A percentile compares a stretch with the other conserved stretches of the same genome.
These are phyloP conservation scores for Vigna mungo DNA, from an alignment of 306 rosid species.

Conservation along the genomic window DNA sequence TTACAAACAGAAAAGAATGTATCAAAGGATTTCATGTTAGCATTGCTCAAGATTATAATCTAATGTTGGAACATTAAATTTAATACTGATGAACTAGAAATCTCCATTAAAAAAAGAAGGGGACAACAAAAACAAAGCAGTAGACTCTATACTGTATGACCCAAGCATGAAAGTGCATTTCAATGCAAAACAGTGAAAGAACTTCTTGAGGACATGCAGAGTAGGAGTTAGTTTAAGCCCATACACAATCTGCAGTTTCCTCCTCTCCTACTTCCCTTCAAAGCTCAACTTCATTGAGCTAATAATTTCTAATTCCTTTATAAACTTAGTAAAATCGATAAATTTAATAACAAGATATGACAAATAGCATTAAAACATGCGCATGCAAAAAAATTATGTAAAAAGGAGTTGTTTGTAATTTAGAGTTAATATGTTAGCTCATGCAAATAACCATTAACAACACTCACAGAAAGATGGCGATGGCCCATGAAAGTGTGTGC, in stretches of 20 bases:
- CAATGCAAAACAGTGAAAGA: not conserved
- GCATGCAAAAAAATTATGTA: not conserved
- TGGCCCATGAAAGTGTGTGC: slow-evolving; percentile 47
- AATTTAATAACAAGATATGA: not conserved
- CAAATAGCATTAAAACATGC: slow-evolving; percentile 8
- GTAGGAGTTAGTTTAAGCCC: not conserved
- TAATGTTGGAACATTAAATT: not conserved
- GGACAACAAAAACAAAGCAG: not conserved
- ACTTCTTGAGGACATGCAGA: not conserved
- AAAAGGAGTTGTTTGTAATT: slow-evolving; percentile 12
- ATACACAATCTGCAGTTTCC: slow-evolving; percentile 10
- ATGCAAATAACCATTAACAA: slow-evolving; percentile 21
- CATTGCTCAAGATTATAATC: not conserved
- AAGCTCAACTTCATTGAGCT: slow-evolving; percentile 15
- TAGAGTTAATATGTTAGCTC: slow-evolving; percentile 18
- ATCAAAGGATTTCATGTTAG: not conserved
- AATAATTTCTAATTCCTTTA: slow-evolving; percentile 32
- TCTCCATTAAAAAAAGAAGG: not conserved
- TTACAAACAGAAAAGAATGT: not conserved
- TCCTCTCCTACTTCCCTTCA: slow-evolving; percentile 16
- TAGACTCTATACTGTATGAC: not conserved
- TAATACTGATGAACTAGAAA: not conserved
- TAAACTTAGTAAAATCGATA: slow-evolving; percentile 13
- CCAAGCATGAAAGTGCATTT: not conserved
- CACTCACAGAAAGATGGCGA: slow-evolving; percentile 69